A percentile compares a stretch with the other conserved stretches of the same genome.
These are phyloP conservation scores for Mucor irregularis DNA, from an alignment of 371 early-diverging fungal species.

Conservation along the genomic window DNA sequence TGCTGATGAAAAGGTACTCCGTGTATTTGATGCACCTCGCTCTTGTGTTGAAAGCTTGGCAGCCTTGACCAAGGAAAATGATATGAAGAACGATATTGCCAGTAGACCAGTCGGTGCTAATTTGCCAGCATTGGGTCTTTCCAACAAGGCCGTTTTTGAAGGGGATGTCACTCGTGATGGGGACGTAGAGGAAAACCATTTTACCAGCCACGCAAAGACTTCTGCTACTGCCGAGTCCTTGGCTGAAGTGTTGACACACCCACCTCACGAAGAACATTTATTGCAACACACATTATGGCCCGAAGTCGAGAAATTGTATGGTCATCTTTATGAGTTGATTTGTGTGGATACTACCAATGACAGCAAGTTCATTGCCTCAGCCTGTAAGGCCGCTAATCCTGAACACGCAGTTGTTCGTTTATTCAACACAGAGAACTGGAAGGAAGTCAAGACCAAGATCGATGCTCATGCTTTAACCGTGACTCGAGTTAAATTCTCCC, in stretches of 20 bases:
- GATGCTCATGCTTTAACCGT: conserved; percentile 86
- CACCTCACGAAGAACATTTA: conserved; percentile 90
- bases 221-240: conserved; percentile 57
- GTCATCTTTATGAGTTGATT: conserved; percentile 91
- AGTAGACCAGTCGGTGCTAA: conserved; percentile 78
- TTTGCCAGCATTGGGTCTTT: conserved; percentile 91
- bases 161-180: conserved; percentile 53
- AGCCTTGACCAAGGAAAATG: conserved; percentile 46
- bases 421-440: conserved; percentile 74
- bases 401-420: conserved; percentile 81
- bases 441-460: conserved; percentile 62
- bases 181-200: conserved; percentile 36
- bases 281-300: conserved; percentile 95
- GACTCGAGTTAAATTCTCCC: conserved; percentile 80
- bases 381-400: conserved; percentile 77
- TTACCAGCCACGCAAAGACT: conserved; percentile 22
- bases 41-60: conserved; percentile 75
- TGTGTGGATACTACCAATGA: conserved; percentile 73
- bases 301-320: conserved; percentile 92
- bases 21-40: conserved; percentile 89
- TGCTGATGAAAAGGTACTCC: conserved; percentile 92
- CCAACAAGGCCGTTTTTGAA: conserved; percentile 90
- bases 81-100: conserved; percentile 43
- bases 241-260: conserved; percentile 56
- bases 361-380: conserved; percentile 77